Conservation (phyloP, 306 rosid species). For the Lathyrus aphaca region DNA sequence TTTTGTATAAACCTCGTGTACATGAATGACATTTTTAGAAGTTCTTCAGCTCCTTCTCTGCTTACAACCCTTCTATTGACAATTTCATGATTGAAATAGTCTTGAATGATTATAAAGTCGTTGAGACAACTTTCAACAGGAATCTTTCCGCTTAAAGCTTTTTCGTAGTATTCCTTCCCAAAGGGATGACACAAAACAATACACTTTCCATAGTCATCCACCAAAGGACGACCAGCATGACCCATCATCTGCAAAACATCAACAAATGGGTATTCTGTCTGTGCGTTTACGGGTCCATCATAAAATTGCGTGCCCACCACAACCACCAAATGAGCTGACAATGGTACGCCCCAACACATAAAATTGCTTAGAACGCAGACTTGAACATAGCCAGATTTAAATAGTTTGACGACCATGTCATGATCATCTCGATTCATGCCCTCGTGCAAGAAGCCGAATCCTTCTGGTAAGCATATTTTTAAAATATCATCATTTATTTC, state of each 20-base stretch:
- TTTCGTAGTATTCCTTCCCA: conserved; percentile 85
- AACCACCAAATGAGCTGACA: conserved; percentile 88
- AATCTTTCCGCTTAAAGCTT: no score
- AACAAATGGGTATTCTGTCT: conserved; percentile 84
- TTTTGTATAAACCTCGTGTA: no score
- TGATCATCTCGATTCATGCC: conserved; percentile 22
- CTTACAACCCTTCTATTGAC: no score
- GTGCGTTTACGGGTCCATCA: conserved; percentile 85
- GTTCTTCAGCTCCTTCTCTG: no score
- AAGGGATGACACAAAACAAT: conserved; percentile 91
- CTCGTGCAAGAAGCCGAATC: no score
- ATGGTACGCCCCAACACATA: conserved; percentile 80
- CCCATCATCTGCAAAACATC: conserved; percentile 96
- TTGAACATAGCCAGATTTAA: no score
- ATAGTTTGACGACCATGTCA: no score
- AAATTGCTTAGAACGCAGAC: no score
- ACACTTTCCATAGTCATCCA: conserved; percentile 88
- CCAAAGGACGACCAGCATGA: conserved; percentile 87
- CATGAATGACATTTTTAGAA: no score
- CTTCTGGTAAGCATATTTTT: no score
- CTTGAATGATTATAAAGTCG: conserved; percentile 80
- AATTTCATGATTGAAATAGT: conserved; percentile 85
- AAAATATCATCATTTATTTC: no score
- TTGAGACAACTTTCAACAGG: conserved; percentile 89
- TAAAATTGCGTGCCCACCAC: conserved; percentile 92